Percentiles rank a stretch among this genome's conserved stretches.
Evolutionary conservation across 2,329 filamentous ascomycete species (phyloP).

Genomic region (Leptographium procerum): DNA sequence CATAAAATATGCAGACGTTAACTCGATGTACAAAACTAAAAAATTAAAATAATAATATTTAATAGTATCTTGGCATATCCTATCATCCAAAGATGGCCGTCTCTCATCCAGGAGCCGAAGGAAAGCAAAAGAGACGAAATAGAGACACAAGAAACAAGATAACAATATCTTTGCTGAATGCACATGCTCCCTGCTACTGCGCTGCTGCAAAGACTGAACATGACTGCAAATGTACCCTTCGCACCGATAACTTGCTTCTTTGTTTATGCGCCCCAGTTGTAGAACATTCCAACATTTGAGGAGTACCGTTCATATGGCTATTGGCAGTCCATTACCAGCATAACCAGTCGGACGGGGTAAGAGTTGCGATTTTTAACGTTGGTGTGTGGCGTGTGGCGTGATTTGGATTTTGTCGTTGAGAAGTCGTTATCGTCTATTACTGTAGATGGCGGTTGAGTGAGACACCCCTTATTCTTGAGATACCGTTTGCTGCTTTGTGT

Average conservation of each 20-base stretch:
- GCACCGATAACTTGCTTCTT: background rate
- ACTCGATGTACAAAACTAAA: too few species aligned
- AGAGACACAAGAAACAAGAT: background rate
- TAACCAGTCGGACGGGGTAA: background rate
- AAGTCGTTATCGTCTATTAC: background rate
- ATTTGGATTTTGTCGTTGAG: background rate
- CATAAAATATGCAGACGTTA: too few species aligned
- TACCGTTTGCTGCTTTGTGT: conserved; percentile 26
- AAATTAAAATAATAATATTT: background rate
- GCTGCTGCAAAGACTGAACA: background rate
- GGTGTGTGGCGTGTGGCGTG: background rate
- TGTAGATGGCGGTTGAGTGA: background rate
- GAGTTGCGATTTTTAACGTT: background rate
- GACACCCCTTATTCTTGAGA: conserved; percentile 23
- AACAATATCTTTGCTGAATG: background rate
- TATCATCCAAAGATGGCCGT: background rate
- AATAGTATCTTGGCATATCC: background rate
- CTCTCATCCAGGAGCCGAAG: background rate
- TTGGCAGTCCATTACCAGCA: background rate
- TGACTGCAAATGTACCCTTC: background rate
- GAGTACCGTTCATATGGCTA: too few species aligned
- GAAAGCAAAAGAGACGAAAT: background rate
- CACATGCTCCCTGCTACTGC: background rate
- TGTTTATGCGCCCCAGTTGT: background rate
- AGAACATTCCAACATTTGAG: too few species aligned